phyloP scores from a whole-genome alignment of 306 rosid species.

The Cucurbita maxima region DNA sequence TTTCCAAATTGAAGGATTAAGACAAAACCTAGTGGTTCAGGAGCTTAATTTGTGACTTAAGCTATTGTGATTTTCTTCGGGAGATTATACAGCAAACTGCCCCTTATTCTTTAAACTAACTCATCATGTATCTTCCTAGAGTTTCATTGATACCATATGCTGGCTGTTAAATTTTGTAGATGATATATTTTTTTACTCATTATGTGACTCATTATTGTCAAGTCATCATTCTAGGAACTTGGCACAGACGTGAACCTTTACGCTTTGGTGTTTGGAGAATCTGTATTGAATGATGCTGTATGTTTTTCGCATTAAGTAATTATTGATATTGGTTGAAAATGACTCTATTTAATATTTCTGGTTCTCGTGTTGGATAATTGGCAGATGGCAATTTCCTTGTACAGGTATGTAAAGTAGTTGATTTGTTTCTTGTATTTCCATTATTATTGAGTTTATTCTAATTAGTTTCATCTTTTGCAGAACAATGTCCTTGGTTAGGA shows the following conservation, averaged over 20 bases:
- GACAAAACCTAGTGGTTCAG: too few relatives aligned
- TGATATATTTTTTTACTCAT: neutral
- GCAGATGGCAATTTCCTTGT: conserved; percentile 96
- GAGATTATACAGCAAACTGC: too few relatives aligned
- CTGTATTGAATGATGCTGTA: conserved; percentile 94
- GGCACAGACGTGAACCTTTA: conserved; percentile 84
- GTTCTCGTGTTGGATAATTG: conserved; percentile 12
- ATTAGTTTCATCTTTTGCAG: conserved; percentile 24
- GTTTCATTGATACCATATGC: too few relatives aligned
- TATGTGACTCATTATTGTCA: neutral
- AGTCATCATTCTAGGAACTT: conserved; percentile 56
- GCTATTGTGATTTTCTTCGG: too few relatives aligned
- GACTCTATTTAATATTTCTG: neutral
- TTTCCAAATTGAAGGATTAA: too few relatives aligned
- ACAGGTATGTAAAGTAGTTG: conserved; percentile 47
- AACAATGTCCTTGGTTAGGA: conserved; percentile 73
- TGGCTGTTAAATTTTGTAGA: neutral
- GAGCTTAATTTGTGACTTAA: too few relatives aligned
- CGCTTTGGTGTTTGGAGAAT: conserved; percentile 98
- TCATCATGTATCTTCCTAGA: too few relatives aligned
- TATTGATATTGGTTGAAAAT: conserved; percentile 5
- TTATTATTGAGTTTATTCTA: conserved; percentile 15
- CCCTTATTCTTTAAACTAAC: too few relatives aligned
- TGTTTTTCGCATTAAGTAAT: conserved; percentile 19
- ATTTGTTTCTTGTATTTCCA: neutral